phyloP scores from a whole-genome alignment of 495 filamentous ascomycete genomes.

The Saxophila tyrrhenica region DNA sequence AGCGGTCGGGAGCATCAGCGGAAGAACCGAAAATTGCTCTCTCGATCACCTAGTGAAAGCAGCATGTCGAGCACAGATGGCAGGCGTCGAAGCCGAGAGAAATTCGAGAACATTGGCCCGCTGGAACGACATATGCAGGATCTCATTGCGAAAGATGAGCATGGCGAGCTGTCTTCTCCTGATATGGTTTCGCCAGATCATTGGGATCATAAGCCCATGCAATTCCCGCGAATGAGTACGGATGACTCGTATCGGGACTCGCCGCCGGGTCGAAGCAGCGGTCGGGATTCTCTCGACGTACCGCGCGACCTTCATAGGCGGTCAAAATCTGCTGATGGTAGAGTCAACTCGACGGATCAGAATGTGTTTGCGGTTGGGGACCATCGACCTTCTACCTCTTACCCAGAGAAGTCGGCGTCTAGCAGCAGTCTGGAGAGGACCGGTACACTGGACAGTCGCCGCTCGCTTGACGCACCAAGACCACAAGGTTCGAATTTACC shows the following conservation, averaged over 20 bases:
- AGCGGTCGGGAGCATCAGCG: background rate
- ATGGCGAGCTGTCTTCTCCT: conserved; percentile 9
- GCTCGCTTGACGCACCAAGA: conserved; percentile 16
- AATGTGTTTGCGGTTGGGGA: background rate
- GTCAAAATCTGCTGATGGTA: conserved; percentile 17
- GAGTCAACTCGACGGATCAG: background rate
- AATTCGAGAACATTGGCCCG: conserved; percentile 35
- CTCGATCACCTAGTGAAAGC: conserved; percentile 9
- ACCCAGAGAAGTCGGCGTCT: conserved; percentile 1
- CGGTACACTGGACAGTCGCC: conserved; percentile 17
- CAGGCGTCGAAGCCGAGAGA: background rate
- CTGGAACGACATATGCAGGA: conserved; percentile 58
- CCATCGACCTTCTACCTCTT: background rate
- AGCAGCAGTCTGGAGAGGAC: conserved; percentile 19
- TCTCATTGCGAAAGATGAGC: conserved; percentile 17
- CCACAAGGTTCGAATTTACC: conserved; percentile 17
- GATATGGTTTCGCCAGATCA: conserved; percentile 26
- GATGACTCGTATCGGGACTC: background rate
- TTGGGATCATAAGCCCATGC: conserved; percentile 22
- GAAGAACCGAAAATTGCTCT: background rate
- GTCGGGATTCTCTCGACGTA: conserved; percentile 5
- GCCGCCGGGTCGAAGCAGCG: background rate
- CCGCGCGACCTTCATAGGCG: conserved; percentile 6
- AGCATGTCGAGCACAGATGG: conserved; percentile 5
- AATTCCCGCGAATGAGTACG: background rate